phyloP scores from a whole-genome alignment of 2,329 filamentous ascomycete species.

The Reticulascus tulasneorum region DNA sequence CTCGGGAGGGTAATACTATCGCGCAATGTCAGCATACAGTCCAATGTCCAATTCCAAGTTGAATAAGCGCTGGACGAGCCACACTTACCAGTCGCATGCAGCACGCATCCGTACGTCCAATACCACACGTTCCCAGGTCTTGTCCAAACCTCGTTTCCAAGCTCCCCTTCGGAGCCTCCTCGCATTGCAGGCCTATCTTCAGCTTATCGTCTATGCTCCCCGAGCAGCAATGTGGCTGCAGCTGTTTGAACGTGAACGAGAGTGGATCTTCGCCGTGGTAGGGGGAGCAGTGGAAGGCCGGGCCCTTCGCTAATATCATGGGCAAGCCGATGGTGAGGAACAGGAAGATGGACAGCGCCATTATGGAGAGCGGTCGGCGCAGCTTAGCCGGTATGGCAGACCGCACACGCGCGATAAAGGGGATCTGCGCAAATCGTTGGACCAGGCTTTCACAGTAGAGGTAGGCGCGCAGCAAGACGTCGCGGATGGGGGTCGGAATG shows the following conservation, averaged over 20 bases:
- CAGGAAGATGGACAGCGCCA: constrained; percentile 1
- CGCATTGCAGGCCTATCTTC: constrained; percentile 6
- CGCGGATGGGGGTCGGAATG: constrained; percentile 8
- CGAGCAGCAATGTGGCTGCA: constrained; percentile 11
- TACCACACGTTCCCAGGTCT: constrained; percentile 11
- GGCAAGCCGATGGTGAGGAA: constrained; percentile 10
- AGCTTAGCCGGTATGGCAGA: constrained; percentile 9
- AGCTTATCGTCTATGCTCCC: constrained; percentile 9
- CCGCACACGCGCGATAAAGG: constrained; percentile 5
- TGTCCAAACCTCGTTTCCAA: constrained; percentile 14
- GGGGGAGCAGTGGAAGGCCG: constrained; percentile 13
- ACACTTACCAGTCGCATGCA: constrained; percentile 12
- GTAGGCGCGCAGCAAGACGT: constrained; percentile 4
- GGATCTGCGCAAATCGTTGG: constrained; percentile 1
- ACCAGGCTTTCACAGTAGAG: neutral
- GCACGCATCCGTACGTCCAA: constrained; percentile 10
- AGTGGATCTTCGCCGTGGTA: constrained; percentile 7
- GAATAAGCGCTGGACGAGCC: neutral
- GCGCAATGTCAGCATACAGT: neutral
- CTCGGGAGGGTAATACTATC: constrained; percentile 12
- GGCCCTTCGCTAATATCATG: constrained; percentile 8
- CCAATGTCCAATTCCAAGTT: neutral
- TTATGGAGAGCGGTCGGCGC: constrained; percentile 8
- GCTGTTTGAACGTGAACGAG: constrained; percentile 7
- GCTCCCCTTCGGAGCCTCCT: constrained; percentile 6